A percentile compares a stretch with the other conserved stretches of the same genome.
These are phyloP conservation scores for Drosera capensis DNA, from an alignment of 148 eudicot genomes.

Conservation along the genomic window DNA sequence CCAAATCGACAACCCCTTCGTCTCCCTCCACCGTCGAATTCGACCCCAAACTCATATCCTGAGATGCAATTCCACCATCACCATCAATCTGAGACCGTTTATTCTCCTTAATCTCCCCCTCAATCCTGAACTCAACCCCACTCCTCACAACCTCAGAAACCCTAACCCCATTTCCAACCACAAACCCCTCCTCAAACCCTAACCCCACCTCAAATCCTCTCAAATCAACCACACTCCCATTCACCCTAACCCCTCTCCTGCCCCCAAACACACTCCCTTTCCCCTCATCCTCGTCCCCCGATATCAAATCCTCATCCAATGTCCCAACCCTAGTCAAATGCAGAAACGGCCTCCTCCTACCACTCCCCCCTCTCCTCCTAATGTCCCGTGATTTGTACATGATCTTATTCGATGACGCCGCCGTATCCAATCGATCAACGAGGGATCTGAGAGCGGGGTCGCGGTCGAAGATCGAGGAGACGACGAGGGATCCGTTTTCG, in stretches of 20 bases:
- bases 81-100: not conserved
- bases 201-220: conserved; percentile 13
- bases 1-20: conserved; percentile 24
- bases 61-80: no score
- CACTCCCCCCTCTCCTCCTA: conserved; percentile 32
- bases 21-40: conserved; percentile 1
- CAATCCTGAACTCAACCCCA: conserved; percentile 18
- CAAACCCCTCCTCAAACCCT: conserved; percentile 25
- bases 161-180: conserved; percentile 22
- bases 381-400: no score
- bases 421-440: conserved; percentile 40
- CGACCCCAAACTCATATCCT: no score
- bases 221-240: conserved; percentile 21
- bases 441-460: conserved; percentile 58
- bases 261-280: conserved; percentile 24
- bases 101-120: conserved; percentile 5
- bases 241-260: conserved; percentile 9
- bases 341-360: conserved; percentile 42
- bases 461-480: conserved; percentile 47
- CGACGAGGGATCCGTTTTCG: conserved; percentile 40
- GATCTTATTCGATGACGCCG: conserved; percentile 30
- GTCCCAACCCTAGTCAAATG: conserved; percentile 81
- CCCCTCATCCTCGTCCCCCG: conserved; percentile 44
- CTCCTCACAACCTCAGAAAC: conserved; percentile 15
- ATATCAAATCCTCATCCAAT: conserved; percentile 76